Evolutionary conservation across 208 protist species (phyloP).

Genomic region (Trypanosoma mega): DNA sequence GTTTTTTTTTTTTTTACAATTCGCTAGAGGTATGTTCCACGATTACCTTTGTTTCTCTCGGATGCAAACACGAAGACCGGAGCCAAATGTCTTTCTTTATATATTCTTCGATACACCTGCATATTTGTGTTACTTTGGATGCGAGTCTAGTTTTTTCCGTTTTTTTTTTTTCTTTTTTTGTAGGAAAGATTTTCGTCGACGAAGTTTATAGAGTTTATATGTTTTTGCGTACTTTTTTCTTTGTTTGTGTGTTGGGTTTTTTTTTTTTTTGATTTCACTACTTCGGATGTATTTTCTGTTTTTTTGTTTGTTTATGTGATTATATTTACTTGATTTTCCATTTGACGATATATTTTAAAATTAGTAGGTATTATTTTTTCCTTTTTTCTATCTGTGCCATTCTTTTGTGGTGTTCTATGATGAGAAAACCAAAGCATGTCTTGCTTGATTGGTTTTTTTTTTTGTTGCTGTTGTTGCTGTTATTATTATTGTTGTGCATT

Average conservation of each 20-base stretch:
- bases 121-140: not conserved
- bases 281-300: not conserved
- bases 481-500: constrained; percentile 9
- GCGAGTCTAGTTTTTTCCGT: not conserved
- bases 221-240: constrained; percentile 14
- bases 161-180: not conserved
- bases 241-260: constrained; percentile 5
- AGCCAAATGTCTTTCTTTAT: not conserved
- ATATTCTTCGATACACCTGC: not conserved
- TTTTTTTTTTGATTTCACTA: constrained; percentile 12
- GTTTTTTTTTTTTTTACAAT: not conserved
- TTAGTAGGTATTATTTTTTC: too few relatives aligned
- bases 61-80: not conserved
- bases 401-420: too few relatives aligned
- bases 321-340: not conserved
- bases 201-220: not conserved
- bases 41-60: too few relatives aligned
- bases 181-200: too few relatives aligned
- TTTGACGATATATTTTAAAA: too few relatives aligned
- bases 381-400: too few relatives aligned
- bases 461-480: too few relatives aligned
- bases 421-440: too few relatives aligned
- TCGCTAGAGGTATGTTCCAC: too few relatives aligned
- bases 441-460: too few relatives aligned
- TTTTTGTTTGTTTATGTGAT: not conserved